Percentiles rank a stretch among this genome's conserved stretches.
Evolutionary conservation across 2,329 filamentous ascomycete species (phyloP).

Genomic region (Cercospora berteroae): DNA sequence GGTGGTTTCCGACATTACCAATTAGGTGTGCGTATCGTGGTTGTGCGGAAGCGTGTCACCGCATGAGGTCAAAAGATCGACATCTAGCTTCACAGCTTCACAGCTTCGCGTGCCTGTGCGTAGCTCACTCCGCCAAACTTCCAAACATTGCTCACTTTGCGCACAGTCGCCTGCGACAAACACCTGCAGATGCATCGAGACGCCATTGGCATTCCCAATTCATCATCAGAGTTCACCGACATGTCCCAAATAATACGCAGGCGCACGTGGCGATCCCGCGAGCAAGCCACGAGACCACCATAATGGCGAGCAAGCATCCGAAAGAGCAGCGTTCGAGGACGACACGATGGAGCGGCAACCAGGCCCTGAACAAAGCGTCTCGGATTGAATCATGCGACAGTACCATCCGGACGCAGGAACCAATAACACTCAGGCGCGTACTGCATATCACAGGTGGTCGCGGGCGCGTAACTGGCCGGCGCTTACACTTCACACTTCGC

Average conservation of each 20-base stretch:
- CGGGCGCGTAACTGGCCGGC: slow-evolving; percentile 27
- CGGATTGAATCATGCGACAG: slow-evolving; percentile 6
- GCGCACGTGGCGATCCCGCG: slow-evolving; percentile 9
- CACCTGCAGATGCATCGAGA: neutral
- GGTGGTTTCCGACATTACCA: neutral
- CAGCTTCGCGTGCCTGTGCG: neutral
- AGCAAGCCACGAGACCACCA: slow-evolving; percentile 1
- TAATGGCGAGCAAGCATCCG: slow-evolving; percentile 1
- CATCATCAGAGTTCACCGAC: neutral
- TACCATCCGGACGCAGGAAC: neutral
- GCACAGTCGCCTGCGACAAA: neutral
- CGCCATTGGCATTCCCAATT: neutral
- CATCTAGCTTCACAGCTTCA: neutral
- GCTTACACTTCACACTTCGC: slow-evolving; percentile 22
- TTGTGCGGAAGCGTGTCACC: neutral
- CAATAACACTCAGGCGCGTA: slow-evolving; percentile 3
- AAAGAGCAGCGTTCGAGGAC: neutral
- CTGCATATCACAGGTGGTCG: slow-evolving; percentile 8
- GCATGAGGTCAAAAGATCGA: slow-evolving; percentile 7
- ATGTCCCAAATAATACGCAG: neutral
- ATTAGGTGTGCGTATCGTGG: neutral
- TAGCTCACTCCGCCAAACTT: neutral
- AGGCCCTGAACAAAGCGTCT: slow-evolving; percentile 12
- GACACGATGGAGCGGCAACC: slow-evolving; percentile 4
- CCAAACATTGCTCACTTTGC: neutral